Conservation (phyloP, 345 rosid species). For the Camelina laxa region DNA sequence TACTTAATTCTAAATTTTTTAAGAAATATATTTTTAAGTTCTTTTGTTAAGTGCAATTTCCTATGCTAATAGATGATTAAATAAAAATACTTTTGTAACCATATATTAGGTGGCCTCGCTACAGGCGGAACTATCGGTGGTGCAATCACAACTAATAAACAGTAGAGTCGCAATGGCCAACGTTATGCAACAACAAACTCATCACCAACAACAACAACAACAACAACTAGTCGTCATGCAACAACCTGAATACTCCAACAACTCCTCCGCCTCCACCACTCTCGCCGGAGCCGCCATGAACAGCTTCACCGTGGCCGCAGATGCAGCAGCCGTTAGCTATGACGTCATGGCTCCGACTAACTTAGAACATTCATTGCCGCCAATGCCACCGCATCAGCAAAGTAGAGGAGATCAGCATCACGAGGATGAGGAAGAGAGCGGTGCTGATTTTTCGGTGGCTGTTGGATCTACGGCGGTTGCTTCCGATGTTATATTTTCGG, state of each 20-base stretch:
- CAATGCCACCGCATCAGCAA: conserved; percentile 49
- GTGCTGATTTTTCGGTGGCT: conserved; percentile 48
- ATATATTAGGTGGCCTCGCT: conserved; percentile 70
- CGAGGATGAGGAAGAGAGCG: conserved; percentile 73
- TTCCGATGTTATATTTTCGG: conserved; percentile 42
- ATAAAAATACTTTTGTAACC: not conserved
- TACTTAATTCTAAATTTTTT: not conserved
- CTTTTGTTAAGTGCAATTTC: not conserved
- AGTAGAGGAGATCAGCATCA: conserved; percentile 56
- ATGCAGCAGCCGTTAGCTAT: conserved; percentile 46
- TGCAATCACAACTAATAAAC: conserved; percentile 76
- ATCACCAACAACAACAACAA: conserved; percentile 50
- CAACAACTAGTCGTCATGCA: conserved; percentile 50
- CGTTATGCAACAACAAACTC: conserved; percentile 62
- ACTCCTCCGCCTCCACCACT: conserved; percentile 84
- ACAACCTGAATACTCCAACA: conserved; percentile 90
- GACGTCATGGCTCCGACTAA: conserved; percentile 58
- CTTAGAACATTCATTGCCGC: conserved; percentile 49
- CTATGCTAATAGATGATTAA: not conserved
- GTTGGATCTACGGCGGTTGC: conserved; percentile 34
- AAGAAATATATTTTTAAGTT: too few species aligned
- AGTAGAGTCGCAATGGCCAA: conserved; percentile 77
- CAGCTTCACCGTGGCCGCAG: conserved; percentile 40
- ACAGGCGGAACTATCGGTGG: conserved; percentile 85
- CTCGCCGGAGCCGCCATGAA: conserved; percentile 61